phyloP scores from a whole-genome alignment of 2,329 filamentous ascomycete species.

The Sarocladiaceae sp. region DNA sequence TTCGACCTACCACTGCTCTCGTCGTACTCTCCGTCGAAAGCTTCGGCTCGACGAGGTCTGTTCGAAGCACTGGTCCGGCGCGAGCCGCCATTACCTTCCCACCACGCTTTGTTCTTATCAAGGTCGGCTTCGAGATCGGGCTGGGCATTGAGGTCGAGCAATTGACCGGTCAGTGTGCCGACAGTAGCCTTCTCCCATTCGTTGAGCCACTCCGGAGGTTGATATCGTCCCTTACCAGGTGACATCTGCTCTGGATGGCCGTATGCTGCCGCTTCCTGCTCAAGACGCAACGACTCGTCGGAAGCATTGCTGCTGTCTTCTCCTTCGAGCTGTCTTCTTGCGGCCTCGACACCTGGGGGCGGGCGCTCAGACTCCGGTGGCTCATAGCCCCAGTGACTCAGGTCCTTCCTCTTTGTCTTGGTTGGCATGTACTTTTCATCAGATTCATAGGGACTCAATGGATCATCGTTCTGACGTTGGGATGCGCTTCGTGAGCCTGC shows the following conservation, averaged over 20 bases:
- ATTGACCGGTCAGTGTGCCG: constrained; percentile 49
- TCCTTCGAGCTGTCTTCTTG: constrained; percentile 18
- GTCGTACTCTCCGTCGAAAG: constrained; percentile 63
- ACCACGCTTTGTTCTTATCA: constrained; percentile 63
- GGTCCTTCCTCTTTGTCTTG: constrained; percentile 16
- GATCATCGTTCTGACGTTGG: constrained; percentile 23
- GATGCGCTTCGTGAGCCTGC: constrained; percentile 16
- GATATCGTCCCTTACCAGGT: constrained; percentile 51
- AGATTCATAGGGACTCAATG: constrained; percentile 15
- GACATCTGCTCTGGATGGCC: constrained; percentile 33
- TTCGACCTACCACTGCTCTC: constrained; percentile 46
- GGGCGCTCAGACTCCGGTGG: constrained; percentile 15
- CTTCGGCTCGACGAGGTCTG: constrained; percentile 50
- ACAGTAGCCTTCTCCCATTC: constrained; percentile 67
- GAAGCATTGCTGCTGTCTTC: constrained; percentile 24
- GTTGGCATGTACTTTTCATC: constrained; percentile 22
- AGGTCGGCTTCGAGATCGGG: constrained; percentile 20
- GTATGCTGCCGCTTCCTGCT: constrained; percentile 23
- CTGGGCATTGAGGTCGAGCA: constrained; percentile 53
- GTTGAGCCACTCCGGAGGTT: constrained; percentile 54
- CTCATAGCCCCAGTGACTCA: constrained; percentile 10
- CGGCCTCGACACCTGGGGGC: constrained; percentile 1
- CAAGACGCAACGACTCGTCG: constrained; percentile 25
- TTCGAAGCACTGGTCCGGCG: constrained; percentile 40
- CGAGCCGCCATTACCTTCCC: constrained; percentile 54